phyloP scores from a whole-genome alignment of 352 stramenopile species.

The Phytophthora agathidicida region DNA sequence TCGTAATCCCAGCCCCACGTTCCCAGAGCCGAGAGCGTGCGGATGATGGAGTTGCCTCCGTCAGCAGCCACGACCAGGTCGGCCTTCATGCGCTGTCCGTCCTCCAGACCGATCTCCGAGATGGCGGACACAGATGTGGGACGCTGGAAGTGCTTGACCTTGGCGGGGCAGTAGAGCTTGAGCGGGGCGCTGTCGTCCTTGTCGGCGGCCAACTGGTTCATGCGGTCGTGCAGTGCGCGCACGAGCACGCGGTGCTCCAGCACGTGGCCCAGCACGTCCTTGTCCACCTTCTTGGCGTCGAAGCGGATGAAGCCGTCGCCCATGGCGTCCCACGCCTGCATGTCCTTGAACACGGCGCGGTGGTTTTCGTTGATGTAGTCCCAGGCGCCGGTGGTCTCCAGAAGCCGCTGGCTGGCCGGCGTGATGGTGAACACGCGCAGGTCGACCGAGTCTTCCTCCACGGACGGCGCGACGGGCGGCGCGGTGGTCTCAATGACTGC shows the following conservation, averaged over 20 bases:
- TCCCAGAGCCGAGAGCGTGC: constrained; percentile 81
- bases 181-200: constrained; percentile 59
- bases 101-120: constrained; percentile 71
- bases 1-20: constrained; percentile 94
- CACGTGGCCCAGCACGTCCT: constrained; percentile 80
- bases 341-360: constrained; percentile 81
- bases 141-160: constrained; percentile 84
- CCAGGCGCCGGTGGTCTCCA: constrained; percentile 84
- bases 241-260: constrained; percentile 90
- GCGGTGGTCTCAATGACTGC: constrained; percentile 71
- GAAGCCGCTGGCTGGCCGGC: constrained; percentile 76
- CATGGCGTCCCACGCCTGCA: constrained; percentile 93
- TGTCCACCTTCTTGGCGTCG: constrained; percentile 65
- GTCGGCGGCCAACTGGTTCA: constrained; percentile 68
- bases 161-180: constrained; percentile 74
- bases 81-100: constrained; percentile 70
- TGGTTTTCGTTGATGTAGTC: constrained; percentile 61
- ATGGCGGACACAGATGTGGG: constrained; percentile 48
- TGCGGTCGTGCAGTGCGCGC: constrained; percentile 83
- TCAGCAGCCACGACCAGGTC: constrained; percentile 90
- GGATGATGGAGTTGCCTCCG: constrained; percentile 89
- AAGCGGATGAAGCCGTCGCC: constrained; percentile 90
- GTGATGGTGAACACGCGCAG: constrained; percentile 92
- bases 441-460: constrained; percentile 77
- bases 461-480: constrained; percentile 41